These are phyloP conservation scores for Metroxylon sagu DNA, from an alignment of 176 grass and related monocot genomes.

Conservation along the genomic window DNA sequence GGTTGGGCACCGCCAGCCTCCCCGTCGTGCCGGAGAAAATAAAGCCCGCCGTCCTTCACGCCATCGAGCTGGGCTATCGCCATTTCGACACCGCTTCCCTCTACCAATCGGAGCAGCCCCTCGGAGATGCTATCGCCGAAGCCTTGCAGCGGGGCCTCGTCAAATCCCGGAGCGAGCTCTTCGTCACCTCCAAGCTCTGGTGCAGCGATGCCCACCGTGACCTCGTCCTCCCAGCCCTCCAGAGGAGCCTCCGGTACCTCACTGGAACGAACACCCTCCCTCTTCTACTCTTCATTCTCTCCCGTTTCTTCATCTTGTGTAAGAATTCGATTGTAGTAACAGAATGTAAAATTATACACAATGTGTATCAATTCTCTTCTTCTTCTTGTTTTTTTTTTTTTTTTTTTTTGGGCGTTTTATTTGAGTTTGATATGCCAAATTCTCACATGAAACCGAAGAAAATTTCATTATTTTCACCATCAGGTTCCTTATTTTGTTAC, in stretches of 20 bases:
- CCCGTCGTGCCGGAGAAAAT: not conserved
- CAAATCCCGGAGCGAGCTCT: conserved; percentile 8
- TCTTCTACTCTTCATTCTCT: not conserved
- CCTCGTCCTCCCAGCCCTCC: conserved; percentile 48
- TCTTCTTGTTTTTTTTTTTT: no score
- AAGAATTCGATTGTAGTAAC: not conserved
- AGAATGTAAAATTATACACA: no score
- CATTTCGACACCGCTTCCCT: conserved; percentile 40
- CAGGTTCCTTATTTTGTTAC: no score
- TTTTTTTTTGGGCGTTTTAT: no score
- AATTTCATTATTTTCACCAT: no score
- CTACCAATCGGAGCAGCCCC: conserved; percentile 32
- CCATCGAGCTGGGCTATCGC: conserved; percentile 50
- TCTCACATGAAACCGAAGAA: no score
- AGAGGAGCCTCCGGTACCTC: conserved; percentile 40
- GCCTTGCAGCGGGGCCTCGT: conserved; percentile 22
- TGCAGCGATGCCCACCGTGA: conserved; percentile 46
- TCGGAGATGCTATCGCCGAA: conserved; percentile 32
- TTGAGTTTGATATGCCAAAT: no score
- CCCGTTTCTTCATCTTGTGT: not conserved
- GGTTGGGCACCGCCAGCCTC: conserved; percentile 31
- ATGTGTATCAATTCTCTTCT: no score
- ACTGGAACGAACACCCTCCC: no score
- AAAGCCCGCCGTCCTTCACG: conserved; percentile 18
- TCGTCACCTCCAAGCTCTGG: conserved; percentile 59